Percentiles rank a stretch among this genome's conserved stretches.
Conservation (phyloP, 2,329 filamentous ascomycete genomes). For the Emergomyces africanus region DNA sequence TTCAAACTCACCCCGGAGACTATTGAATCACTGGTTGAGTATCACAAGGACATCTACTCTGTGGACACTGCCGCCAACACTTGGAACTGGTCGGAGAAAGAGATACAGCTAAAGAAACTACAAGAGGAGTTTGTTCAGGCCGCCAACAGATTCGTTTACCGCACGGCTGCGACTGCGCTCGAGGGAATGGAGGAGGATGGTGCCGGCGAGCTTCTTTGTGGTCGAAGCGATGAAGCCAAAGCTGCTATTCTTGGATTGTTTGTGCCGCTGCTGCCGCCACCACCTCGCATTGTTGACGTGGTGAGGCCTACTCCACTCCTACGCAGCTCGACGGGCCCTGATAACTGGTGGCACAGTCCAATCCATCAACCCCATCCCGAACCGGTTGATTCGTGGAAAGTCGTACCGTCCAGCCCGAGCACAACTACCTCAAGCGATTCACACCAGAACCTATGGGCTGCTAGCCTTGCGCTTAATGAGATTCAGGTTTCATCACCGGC, state of each 20-base stretch:
- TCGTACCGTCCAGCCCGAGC: slow-evolving; percentile 78
- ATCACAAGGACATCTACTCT: slow-evolving; percentile 92
- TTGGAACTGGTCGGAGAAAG: slow-evolving; percentile 94
- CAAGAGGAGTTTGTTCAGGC: slow-evolving; percentile 95
- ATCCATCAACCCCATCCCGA: slow-evolving; percentile 53
- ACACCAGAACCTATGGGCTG: slow-evolving; percentile 60
- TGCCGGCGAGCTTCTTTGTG: slow-evolving; percentile 80
- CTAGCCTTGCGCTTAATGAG: slow-evolving; percentile 56
- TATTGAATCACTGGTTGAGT: slow-evolving; percentile 85
- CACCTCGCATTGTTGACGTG: slow-evolving; percentile 78
- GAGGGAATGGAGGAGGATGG: slow-evolving; percentile 97
- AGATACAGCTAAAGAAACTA: slow-evolving; percentile 89
- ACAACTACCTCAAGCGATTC: slow-evolving; percentile 61
- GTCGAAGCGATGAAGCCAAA: slow-evolving; percentile 90
- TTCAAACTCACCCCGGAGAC: slow-evolving; percentile 95
- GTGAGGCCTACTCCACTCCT: slow-evolving; percentile 75
- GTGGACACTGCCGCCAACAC: slow-evolving; percentile 79
- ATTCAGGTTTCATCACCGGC: slow-evolving; percentile 64
- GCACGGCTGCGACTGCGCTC: slow-evolving; percentile 73
- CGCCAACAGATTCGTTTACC: slow-evolving; percentile 93
- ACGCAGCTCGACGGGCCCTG: slow-evolving; percentile 62
- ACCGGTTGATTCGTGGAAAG: slow-evolving; percentile 76
- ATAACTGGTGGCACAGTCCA: slow-evolving; percentile 70
- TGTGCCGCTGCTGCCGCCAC: slow-evolving; percentile 71
- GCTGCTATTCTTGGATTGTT: slow-evolving; percentile 70